Percentiles rank a stretch among this genome's conserved stretches.
Conservation (phyloP, 2,329 filamentous ascomycete genomes). For the Graphilbum fragrans region DNA sequence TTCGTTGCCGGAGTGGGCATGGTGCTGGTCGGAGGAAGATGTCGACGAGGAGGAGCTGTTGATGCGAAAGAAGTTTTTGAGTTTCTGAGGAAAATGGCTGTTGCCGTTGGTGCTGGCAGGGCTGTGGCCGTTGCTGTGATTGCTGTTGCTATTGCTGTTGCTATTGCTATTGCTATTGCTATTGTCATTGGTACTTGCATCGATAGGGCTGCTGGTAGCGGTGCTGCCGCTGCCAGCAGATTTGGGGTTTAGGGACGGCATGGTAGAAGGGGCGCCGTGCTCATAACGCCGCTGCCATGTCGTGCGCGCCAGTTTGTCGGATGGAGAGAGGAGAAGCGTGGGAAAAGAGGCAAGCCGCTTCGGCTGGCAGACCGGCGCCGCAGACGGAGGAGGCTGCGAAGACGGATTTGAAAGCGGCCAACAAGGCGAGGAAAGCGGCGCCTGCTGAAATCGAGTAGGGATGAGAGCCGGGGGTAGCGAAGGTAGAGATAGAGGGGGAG, state of each 20-base stretch:
- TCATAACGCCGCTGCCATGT: conserved; percentile 14
- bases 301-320: conserved; percentile 10
- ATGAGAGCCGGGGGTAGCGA: too few relatives aligned
- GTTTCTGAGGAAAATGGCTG: conserved; percentile 52
- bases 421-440: too few relatives aligned
- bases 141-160: conserved; percentile 1
- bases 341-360: not conserved
- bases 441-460: too few relatives aligned
- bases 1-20: conserved; percentile 12
- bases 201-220: conserved; percentile 37
- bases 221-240: conserved; percentile 15
- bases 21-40: conserved; percentile 13
- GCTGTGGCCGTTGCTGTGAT: conserved; percentile 12
- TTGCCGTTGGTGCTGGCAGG: conserved; percentile 41
- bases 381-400: too few relatives aligned
- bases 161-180: conserved; percentile 27
- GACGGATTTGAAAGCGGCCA: too few relatives aligned
- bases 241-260: conserved; percentile 33
- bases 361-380: too few relatives aligned
- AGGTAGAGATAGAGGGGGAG: too few relatives aligned
- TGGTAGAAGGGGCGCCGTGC: conserved; percentile 10
- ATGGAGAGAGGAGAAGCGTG: not conserved
- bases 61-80: conserved; percentile 63
- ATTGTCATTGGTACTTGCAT: conserved; percentile 12
- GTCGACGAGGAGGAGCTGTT: conserved; percentile 30